Evolutionary conservation across 257 asterid genomes (phyloP).

Genomic region (Parsonsia alboflavescens): DNA sequence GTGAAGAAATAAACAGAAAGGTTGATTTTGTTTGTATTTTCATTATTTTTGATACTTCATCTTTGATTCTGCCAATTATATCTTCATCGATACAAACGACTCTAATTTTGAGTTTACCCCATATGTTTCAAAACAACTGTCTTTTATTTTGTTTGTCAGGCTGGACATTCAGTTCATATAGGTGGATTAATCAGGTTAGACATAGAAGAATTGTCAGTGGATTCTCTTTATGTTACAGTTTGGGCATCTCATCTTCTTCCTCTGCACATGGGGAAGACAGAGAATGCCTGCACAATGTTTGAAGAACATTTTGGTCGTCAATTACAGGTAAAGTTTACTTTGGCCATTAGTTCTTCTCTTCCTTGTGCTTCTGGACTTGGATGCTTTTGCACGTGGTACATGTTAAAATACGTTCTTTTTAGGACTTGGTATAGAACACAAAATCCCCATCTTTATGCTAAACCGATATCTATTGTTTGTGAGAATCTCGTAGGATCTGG

Average conservation of each 20-base stretch:
- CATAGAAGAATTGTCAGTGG: constrained; percentile 59
- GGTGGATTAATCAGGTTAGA: constrained; percentile 82
- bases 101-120: neutral
- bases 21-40: no score
- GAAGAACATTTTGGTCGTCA: constrained; percentile 79
- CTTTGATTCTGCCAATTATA: neutral
- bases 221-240: constrained; percentile 68
- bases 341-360: neutral
- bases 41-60: neutral
- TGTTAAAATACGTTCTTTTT: neutral
- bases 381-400: neutral
- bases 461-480: neutral
- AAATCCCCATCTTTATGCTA: neutral
- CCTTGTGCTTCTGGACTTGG: neutral
- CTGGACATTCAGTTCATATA: constrained; percentile 70
- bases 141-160: constrained; percentile 42
- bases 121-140: constrained; percentile 1
- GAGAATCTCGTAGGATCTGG: no score
- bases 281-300: constrained; percentile 50
- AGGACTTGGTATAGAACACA: neutral
- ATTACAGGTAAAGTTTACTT: constrained; percentile 42
- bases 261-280: constrained; percentile 84
- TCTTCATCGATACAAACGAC: neutral
- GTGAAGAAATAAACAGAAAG: neutral
- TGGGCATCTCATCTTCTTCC: constrained; percentile 88